Conservation (phyloP, 2,329 filamentous ascomycete species). For the Plectosphaerella sp. region DNA sequence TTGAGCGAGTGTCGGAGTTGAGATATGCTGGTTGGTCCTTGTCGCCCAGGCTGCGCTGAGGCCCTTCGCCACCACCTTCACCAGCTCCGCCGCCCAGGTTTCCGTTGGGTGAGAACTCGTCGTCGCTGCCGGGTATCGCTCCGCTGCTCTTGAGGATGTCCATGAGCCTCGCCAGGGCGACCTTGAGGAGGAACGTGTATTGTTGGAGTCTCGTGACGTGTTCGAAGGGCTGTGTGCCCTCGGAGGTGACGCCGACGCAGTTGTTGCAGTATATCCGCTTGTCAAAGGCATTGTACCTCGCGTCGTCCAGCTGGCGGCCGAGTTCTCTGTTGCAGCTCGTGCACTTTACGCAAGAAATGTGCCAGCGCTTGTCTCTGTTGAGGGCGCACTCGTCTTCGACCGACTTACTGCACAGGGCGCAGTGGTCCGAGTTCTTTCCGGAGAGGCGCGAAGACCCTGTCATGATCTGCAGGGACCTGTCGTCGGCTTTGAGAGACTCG, state of each 20-base stretch:
- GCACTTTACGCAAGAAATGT: slow-evolving; percentile 78
- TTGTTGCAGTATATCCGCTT: slow-evolving; percentile 66
- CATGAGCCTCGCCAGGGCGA: slow-evolving; percentile 83
- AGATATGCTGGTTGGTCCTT: slow-evolving; percentile 47
- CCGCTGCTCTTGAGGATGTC: slow-evolving; percentile 82
- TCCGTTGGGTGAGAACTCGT: slow-evolving; percentile 64
- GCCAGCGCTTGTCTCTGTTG: slow-evolving; percentile 73
- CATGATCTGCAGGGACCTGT: slow-evolving; percentile 63
- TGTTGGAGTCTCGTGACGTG: slow-evolving; percentile 84
- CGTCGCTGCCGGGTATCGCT: slow-evolving; percentile 69
- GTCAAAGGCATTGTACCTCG: slow-evolving; percentile 64
- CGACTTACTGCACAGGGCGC: slow-evolving; percentile 72
- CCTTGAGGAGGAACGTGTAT: slow-evolving; percentile 87
- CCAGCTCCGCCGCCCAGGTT: slow-evolving; percentile 57
- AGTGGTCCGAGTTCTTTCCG: slow-evolving; percentile 79
- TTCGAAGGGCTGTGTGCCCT: slow-evolving; percentile 54
- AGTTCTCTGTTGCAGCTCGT: slow-evolving; percentile 61
- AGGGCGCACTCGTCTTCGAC: slow-evolving; percentile 93
- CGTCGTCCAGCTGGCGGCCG: slow-evolving; percentile 62
- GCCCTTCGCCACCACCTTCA: slow-evolving; percentile 40
- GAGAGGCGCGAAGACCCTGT: slow-evolving; percentile 63
- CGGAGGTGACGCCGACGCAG: slow-evolving; percentile 57
- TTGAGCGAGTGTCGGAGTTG: slow-evolving; percentile 65
- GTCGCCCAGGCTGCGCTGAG: slow-evolving; percentile 31
- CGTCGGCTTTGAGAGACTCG: slow-evolving; percentile 70